Base-by-base conservation (phyloP, 2,329 filamentous ascomycete species). In the Dothistroma septosporum region DNA sequence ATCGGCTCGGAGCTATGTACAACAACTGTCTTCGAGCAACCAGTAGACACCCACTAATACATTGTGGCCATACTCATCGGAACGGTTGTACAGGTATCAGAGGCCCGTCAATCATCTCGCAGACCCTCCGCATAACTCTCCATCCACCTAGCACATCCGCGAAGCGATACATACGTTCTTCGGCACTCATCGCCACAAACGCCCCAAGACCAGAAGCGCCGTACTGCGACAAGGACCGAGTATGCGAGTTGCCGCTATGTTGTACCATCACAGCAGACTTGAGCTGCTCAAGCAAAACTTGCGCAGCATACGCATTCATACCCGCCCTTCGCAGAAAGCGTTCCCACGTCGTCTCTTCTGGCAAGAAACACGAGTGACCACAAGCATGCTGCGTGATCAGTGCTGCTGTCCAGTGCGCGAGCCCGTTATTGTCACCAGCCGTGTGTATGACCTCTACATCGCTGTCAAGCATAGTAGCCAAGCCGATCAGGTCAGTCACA, bases 241-340 rank as follows among this genome's bases (percentile, higher is more conserved):
- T 41, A 11, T 55, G 19, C 21, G 33, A 21, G 11, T 11, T 57
- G 44, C 16, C 33, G 22, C 19, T 21, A 12, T 19, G 46, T 61
- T 14, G 10, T 31, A 35, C 35, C 21, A 22, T 28, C 22, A 66
- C 19, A 69, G 68, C 37, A 46, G 55, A 28, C 64, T 79, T 79
- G 12, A 85, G 60, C n/a, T 73, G 71, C 0, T 75, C 76, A 35
- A 90, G 74, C 1, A 91, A 77, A 10, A 79, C 78, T 70, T 91
- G 88, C 2, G 89, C 89, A 2, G 88, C 88, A 70, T 85, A 91
- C 0, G 84, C 81, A 72, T 92, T 92, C 70, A 91, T 73, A 0
- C 89, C 89, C 1, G 82, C 80, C 24, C 80, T 78, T 14, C 88
- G 79, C 24, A 92, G 77, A 63, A 89, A 88, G 10, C 84, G 50